A percentile compares a stretch with the other conserved stretches of the same genome.
phyloP scores from a whole-genome alignment of 2,329 filamentous ascomycete genomes.

The Aureobasidium zeae region DNA sequence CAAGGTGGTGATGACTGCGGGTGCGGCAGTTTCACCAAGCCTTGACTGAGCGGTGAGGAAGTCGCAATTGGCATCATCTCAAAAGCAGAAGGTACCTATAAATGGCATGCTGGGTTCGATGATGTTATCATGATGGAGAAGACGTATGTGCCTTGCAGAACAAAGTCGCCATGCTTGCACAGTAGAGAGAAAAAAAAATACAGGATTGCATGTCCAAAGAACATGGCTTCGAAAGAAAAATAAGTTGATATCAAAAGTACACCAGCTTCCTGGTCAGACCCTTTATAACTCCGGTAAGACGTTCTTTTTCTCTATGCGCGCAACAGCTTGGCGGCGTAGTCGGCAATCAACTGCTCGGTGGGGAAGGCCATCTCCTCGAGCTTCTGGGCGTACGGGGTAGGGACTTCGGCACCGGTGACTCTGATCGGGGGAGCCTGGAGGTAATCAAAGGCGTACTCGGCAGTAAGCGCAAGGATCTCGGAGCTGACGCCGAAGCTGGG shows the following conservation, averaged over 20 bases:
- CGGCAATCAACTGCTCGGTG: slow-evolving; percentile 74
- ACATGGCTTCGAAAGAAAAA: slow-evolving; percentile 1
- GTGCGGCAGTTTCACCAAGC: slow-evolving; percentile 20
- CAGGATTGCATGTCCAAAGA: slow-evolving; percentile 11
- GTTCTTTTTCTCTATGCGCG: slow-evolving; percentile 29
- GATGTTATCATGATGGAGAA: no score
- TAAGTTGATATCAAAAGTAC: slow-evolving; percentile 16
- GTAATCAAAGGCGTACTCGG: slow-evolving; percentile 98
- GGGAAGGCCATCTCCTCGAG: slow-evolving; percentile 96
- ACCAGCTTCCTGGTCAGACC: slow-evolving; percentile 12
- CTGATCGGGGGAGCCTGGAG: slow-evolving; percentile 87
- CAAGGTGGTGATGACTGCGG: slow-evolving; percentile 2
- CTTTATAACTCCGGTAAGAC: slow-evolving; percentile 10
- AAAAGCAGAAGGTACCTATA: no score
- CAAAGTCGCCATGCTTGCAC: slow-evolving; percentile 5
- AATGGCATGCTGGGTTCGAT: no score
- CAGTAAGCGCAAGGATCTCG: slow-evolving; percentile 86
- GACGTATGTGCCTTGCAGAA: slow-evolving; percentile 2
- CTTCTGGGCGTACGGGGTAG: slow-evolving; percentile 86
- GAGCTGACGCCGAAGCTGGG: slow-evolving; percentile 87
- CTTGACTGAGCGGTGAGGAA: not conserved
- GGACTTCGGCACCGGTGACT: slow-evolving; percentile 93
- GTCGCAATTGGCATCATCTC: not conserved
- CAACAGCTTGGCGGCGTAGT: slow-evolving; percentile 83
- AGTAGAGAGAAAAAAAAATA: no score